A percentile compares a stretch with the other conserved stretches of the same genome.
phyloP scores from a whole-genome alignment of 2,329 filamentous ascomycete genomes.

The Arthrobotrys iridis region DNA sequence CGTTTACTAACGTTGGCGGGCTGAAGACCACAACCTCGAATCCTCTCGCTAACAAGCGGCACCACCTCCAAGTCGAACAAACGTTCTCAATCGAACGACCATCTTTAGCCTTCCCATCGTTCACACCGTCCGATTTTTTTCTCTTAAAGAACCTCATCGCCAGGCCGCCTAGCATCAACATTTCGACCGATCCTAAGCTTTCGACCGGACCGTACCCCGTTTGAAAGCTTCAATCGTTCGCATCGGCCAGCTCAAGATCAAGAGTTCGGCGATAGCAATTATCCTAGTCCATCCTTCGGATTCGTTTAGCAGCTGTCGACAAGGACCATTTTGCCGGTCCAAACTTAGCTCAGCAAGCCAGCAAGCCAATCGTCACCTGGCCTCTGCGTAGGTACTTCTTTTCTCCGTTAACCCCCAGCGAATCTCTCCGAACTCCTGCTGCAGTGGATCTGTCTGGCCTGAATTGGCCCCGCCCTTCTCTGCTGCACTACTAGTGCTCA shows the following conservation, averaged over 20 bases:
- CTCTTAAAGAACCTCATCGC: neutral
- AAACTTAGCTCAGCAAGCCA: slow-evolving; percentile 37
- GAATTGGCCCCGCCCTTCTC: slow-evolving; percentile 3
- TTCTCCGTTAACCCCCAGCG: slow-evolving; percentile 30
- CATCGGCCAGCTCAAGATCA: too few relatives aligned
- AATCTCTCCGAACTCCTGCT: slow-evolving; percentile 39
- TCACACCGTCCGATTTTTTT: neutral
- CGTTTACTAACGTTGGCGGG: neutral
- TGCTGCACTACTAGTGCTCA: slow-evolving; percentile 1
- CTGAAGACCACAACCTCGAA: slow-evolving; percentile 3
- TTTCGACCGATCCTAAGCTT: neutral
- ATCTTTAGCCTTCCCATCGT: slow-evolving; percentile 7
- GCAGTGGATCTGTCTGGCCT: neutral
- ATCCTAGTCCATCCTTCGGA: slow-evolving; percentile 7
- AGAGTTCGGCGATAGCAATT: slow-evolving; percentile 6
- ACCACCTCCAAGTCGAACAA: neutral
- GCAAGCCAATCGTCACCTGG: slow-evolving; percentile 54
- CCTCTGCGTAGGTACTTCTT: slow-evolving; percentile 5
- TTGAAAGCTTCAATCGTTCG: slow-evolving; percentile 1
- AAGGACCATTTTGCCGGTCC: slow-evolving; percentile 43
- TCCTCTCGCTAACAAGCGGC: slow-evolving; percentile 24
- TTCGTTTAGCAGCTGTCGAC: slow-evolving; percentile 42
- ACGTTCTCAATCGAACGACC: slow-evolving; percentile 8
- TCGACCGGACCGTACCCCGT: neutral
- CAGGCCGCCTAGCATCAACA: neutral